Conservation (phyloP, 2,329 filamentous ascomycete species). For the Hymenoscyphus repandus region DNA sequence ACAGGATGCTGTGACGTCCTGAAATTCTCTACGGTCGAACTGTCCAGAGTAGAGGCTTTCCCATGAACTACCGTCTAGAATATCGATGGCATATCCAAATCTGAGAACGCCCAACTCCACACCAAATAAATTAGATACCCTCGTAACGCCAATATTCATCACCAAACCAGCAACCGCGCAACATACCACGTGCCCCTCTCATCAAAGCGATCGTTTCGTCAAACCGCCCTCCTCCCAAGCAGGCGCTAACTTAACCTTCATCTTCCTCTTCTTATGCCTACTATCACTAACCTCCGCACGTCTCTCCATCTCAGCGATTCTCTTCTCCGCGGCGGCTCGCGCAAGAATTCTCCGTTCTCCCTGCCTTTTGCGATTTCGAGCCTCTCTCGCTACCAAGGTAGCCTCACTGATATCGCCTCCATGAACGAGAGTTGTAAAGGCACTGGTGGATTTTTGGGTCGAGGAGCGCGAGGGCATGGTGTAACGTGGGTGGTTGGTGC, state of each 20-base stretch:
- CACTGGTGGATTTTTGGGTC: background rate
- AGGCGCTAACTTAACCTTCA: constrained; percentile 1
- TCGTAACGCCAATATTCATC: too few species aligned
- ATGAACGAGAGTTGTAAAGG: constrained; percentile 15
- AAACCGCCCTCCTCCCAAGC: constrained; percentile 8
- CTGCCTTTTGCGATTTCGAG: constrained; percentile 7
- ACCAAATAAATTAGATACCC: too few species aligned
- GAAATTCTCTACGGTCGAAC: too few species aligned
- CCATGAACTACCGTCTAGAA: too few species aligned
- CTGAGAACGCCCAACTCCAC: too few species aligned
- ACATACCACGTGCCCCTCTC: too few species aligned
- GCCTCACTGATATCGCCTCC: constrained; percentile 17
- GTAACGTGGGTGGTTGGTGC: constrained; percentile 10
- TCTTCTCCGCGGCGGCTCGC: constrained; percentile 14
- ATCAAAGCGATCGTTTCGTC: background rate
- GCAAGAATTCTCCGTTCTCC: constrained; percentile 12
- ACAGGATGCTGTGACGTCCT: too few species aligned
- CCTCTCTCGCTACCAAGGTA: constrained; percentile 8
- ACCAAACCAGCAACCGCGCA: too few species aligned
- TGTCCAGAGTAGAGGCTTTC: too few species aligned
- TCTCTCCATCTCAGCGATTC: constrained; percentile 5
- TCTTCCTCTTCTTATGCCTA: background rate
- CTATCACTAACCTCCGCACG: background rate
- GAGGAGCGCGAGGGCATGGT: constrained; percentile 3
- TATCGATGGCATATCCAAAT: too few species aligned